phyloP scores from a whole-genome alignment of 2,329 filamentous ascomycete species.

The Erysiphe pulchra region DNA sequence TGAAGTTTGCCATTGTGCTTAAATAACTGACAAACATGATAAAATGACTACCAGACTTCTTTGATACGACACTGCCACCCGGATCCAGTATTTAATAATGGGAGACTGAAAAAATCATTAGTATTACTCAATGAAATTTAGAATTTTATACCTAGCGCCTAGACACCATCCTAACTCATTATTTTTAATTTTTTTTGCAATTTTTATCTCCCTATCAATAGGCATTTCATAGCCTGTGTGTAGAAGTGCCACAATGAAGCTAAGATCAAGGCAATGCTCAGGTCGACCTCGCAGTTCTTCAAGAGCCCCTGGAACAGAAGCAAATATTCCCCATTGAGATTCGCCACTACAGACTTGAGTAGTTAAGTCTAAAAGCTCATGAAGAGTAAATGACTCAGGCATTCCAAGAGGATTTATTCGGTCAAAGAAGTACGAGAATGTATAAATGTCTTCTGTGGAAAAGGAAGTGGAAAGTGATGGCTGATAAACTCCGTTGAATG shows the following conservation, averaged over 20 bases:
- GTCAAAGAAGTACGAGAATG: slow-evolving; percentile 97
- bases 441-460: slow-evolving; percentile 69
- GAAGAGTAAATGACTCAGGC: slow-evolving; percentile 89
- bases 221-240: slow-evolving; percentile 98
- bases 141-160: slow-evolving; percentile 53
- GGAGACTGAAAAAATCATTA: slow-evolving; percentile 32
- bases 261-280: slow-evolving; percentile 83
- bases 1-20: not conserved
- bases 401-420: slow-evolving; percentile 83
- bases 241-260: slow-evolving; percentile 80
- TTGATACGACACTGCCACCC: slow-evolving; percentile 79
- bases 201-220: slow-evolving; percentile 82
- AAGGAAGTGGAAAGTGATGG: slow-evolving; percentile 84
- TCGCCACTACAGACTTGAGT: slow-evolving; percentile 64
- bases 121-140: not conserved
- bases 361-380: slow-evolving; percentile 69
- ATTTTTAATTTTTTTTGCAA: slow-evolving; percentile 94
- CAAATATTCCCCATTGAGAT: slow-evolving; percentile 56
- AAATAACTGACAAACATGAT: not conserved
- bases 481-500: slow-evolving; percentile 94
- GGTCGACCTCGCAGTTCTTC: slow-evolving; percentile 59
- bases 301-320: slow-evolving; percentile 48
- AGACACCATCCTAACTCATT: slow-evolving; percentile 97
- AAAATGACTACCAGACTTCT: slow-evolving; percentile 32
- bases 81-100: slow-evolving; percentile 53